Evolutionary conservation across 306 rosid species (phyloP).

Genomic region (Prinsepia uniflora): DNA sequence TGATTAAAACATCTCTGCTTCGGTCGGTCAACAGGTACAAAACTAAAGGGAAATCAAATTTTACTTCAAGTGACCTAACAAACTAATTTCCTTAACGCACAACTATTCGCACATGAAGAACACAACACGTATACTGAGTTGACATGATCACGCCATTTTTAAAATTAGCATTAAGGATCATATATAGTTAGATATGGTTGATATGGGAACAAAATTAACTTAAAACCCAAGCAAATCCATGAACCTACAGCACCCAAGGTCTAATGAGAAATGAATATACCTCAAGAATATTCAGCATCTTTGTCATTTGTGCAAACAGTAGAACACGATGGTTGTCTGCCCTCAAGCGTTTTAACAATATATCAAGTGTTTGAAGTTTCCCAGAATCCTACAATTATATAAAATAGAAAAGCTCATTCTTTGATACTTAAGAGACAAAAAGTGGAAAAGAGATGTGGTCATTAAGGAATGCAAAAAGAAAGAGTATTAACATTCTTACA

Average conservation of each 20-base stretch:
- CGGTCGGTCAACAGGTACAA: not conserved
- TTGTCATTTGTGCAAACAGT: conserved; percentile 98
- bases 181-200: not conserved
- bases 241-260: conserved; percentile 13
- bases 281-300: conserved; percentile 98
- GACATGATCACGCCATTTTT: not conserved
- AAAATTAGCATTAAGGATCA: not conserved
- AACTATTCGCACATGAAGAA: not conserved
- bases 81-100: not conserved
- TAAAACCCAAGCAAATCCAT: not conserved
- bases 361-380: conserved; percentile 99
- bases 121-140: not conserved
- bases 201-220: not conserved
- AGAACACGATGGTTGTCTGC: conserved; percentile 93
- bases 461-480: conserved; percentile 15
- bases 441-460: not conserved
- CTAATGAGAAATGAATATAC: conserved; percentile 34
- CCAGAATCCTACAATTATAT: conserved; percentile 92
- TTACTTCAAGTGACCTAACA: not conserved
- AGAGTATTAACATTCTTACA: conserved; percentile 39
- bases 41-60: not conserved
- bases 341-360: conserved; percentile 84
- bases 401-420: conserved; percentile 21
- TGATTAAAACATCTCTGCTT: not conserved
- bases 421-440: not conserved